Evolutionary conservation across 352 stramenopile genomes (phyloP).

Genomic region (Pythium sp.): DNA sequence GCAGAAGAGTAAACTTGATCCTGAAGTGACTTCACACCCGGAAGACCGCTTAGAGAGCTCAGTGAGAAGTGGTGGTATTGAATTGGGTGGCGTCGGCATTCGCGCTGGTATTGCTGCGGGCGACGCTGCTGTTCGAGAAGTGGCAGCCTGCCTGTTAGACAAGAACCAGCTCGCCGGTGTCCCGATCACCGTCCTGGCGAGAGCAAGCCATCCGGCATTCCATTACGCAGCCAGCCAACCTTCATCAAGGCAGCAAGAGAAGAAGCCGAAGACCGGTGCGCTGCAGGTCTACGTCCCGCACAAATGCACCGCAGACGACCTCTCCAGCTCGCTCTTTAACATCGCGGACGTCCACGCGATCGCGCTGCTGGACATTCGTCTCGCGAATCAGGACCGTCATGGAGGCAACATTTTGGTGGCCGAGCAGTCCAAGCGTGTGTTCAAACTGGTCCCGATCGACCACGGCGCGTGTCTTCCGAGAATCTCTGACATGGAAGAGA

Average conservation of each 20-base stretch:
- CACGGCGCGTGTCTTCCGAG: slow-evolving; percentile 71
- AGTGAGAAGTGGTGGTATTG: background rate
- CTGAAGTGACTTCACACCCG: background rate
- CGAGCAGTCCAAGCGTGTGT: slow-evolving; percentile 22
- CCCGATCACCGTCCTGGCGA: slow-evolving; percentile 39
- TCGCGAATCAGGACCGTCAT: slow-evolving; percentile 81
- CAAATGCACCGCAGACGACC: slow-evolving; percentile 59
- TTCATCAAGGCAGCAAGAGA: background rate
- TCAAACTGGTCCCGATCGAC: slow-evolving; percentile 67
- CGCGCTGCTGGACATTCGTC: slow-evolving; percentile 73
- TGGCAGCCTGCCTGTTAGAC: slow-evolving; percentile 55
- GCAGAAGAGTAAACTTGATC: background rate
- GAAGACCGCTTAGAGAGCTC: background rate
- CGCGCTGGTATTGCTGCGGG: slow-evolving; percentile 46
- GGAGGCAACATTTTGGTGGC: slow-evolving; percentile 71
- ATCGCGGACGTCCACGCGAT: slow-evolving; percentile 61
- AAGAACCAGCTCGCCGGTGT: slow-evolving; percentile 42
- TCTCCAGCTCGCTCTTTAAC: slow-evolving; percentile 42
- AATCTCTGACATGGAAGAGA: slow-evolving; percentile 44
- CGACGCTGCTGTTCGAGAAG: slow-evolving; percentile 50
- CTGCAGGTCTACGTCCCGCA: slow-evolving; percentile 65
- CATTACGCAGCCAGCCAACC: slow-evolving; percentile 17
- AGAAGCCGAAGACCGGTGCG: slow-evolving; percentile 39
- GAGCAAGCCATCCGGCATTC: slow-evolving; percentile 36
- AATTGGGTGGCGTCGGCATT: slow-evolving; percentile 23